Base-by-base conservation (phyloP, 2,329 filamentous ascomycete genomes). In the Xylariaceae sp. region DNA sequence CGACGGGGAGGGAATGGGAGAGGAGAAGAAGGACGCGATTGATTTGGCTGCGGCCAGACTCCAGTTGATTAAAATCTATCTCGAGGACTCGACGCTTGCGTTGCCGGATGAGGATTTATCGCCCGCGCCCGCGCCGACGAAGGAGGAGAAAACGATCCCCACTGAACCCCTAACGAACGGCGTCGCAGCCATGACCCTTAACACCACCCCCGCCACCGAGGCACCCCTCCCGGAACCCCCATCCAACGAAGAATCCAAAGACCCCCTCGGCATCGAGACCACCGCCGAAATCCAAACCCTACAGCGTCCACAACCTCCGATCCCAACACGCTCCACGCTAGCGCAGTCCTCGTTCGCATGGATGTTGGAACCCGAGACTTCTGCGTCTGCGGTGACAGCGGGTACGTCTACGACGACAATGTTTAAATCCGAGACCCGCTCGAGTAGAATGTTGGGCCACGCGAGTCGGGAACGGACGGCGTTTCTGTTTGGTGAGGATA, bases 321-420 rank as follows among this genome's bases (percentile, higher is more conserved):
- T 85, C 13, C 84, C 83, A 0, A 84, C 84, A 17, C 80, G 87
- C 18, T 88, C 87, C 2, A 84, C 81, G 0, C 78, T 91, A 39
- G 87, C 87, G 1, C 87, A 89, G 65, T 90, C 88, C 6, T 88
- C 86, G 3, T 92, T 90, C 71, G 86, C 88, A 1, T 91, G 87
- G 87, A 92, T 92, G 88, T 78, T 92, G 1, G 85, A 86, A 64
- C 82, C 81, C 2, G 80, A 82, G 64, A 69, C 75, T 52, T 9
- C 66, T 7, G 9, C 62, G 0, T 60, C 66, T 35, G 35, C 48
- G 1, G 23, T 57, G 57, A 64, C 68, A 53, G 59, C 55, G 48
- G 47, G 55, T 59, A n/a, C n/a, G n/a, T n/a, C n/a, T n/a, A 64
- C 68, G 53, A 60, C 51, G 52, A 53, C 47, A 2, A 51, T 51